A percentile compares a stretch with the other conserved stretches of the same genome.
phyloP scores from a whole-genome alignment of 768 basidiomycete genomes.

The Leucosporidium yakuticum region DNA sequence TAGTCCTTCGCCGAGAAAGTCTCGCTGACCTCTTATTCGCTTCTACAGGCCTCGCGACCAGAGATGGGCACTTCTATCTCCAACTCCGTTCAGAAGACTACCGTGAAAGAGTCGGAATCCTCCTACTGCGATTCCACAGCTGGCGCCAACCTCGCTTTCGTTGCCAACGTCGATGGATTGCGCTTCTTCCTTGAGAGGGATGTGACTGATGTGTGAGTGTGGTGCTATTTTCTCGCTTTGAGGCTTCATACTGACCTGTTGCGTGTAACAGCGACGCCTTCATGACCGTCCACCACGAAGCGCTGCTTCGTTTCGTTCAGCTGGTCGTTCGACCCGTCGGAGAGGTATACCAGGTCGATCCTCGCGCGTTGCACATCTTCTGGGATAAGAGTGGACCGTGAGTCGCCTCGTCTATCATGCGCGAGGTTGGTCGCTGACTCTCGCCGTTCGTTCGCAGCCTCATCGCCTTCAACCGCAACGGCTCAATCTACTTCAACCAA shows the following conservation, averaged over 20 bases:
- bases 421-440: constrained; percentile 8
- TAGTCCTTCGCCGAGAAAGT: too few relatives aligned
- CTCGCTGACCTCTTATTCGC: constrained; percentile 1
- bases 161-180: constrained; percentile 29
- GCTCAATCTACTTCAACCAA: constrained; percentile 80
- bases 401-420: too few relatives aligned
- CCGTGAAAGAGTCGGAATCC: constrained; percentile 44
- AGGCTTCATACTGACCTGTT: background rate
- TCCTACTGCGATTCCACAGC: constrained; percentile 37
- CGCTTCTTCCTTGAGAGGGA: constrained; percentile 33
- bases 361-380: constrained; percentile 74
- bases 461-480: constrained; percentile 89
- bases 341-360: constrained; percentile 65
- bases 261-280: constrained; percentile 5
- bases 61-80: constrained; percentile 42
- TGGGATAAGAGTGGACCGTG: constrained; percentile 65
- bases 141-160: constrained; percentile 25
- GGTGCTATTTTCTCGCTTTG: constrained; percentile 7
- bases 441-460: constrained; percentile 36
- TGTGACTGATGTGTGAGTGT: constrained; percentile 9
- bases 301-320: constrained; percentile 57
- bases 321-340: constrained; percentile 59
- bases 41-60: constrained; percentile 43
- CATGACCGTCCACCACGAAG: constrained; percentile 49
- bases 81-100: constrained; percentile 40